A percentile compares a stretch with the other conserved stretches of the same genome.
Evolutionary conservation across 441 rosid species (phyloP).

Genomic region (Croton setiger): DNA sequence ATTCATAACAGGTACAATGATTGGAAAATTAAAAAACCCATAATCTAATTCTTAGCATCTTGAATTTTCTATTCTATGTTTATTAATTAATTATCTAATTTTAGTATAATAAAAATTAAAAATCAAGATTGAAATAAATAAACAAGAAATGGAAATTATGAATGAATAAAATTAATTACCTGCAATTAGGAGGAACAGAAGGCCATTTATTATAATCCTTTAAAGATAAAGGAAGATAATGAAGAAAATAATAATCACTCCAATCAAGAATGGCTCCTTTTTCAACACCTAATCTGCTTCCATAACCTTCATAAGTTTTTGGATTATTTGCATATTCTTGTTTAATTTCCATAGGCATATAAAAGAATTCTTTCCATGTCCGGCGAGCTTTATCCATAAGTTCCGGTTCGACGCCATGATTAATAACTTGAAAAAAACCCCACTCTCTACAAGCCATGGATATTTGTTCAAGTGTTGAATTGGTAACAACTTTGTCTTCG

Average conservation of each 20-base stretch:
- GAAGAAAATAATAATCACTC: constrained; percentile 84
- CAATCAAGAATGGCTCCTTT: constrained; percentile 88
- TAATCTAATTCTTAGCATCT: too few relatives aligned
- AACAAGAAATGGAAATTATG: not conserved
- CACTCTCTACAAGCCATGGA: constrained; percentile 60
- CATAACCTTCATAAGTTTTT: constrained; percentile 79
- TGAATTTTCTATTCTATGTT: too few relatives aligned
- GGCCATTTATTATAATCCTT: constrained; percentile 82
- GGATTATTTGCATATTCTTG: constrained; percentile 63
- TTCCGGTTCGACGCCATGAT: constrained; percentile 65
- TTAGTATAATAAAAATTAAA: too few relatives aligned
- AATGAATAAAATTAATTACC: constrained; percentile 30
- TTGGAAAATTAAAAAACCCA: not conserved
- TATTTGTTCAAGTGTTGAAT: constrained; percentile 24
- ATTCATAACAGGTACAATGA: constrained; percentile 10
- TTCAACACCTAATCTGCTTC: constrained; percentile 71
- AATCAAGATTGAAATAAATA: not conserved
- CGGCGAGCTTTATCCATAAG: constrained; percentile 59
- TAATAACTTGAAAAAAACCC: constrained; percentile 85
- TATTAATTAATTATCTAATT: too few relatives aligned
- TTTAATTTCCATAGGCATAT: constrained; percentile 54
- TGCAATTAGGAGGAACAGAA: constrained; percentile 44
- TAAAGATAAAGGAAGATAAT: constrained; percentile 51
- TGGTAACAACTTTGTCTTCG: constrained; percentile 17
- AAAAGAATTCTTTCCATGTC: constrained; percentile 71